These are phyloP conservation scores for Agarophyton chilense DNA, from an alignment of 23 red algal genomes.

Conservation along the genomic window DNA sequence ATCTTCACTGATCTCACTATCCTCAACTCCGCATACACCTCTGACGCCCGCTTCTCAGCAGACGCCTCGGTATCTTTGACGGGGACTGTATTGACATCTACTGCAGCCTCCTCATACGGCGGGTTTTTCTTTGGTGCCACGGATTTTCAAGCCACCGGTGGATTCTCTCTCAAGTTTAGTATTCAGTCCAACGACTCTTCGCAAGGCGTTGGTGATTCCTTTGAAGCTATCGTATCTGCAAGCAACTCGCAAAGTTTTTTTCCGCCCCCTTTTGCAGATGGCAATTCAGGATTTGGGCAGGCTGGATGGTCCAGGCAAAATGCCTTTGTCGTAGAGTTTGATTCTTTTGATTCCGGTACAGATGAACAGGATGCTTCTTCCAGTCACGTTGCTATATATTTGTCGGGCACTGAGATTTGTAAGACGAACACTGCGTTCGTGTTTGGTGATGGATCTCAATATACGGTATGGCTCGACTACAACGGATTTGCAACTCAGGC, in stretches of 20 bases:
- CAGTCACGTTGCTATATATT: conserved; percentile 48
- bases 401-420: conserved; percentile 33
- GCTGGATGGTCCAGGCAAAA: conserved; percentile 66
- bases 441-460: conserved; percentile 35
- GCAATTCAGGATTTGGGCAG: not conserved
- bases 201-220: conserved; percentile 48
- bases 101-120: conserved; percentile 17
- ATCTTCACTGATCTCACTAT: conserved; percentile 58
- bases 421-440: conserved; percentile 24
- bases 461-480: conserved; percentile 70
- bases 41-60: conserved; percentile 31
- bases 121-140: conserved; percentile 66
- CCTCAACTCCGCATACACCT: conserved; percentile 53
- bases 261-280: conserved; percentile 30
- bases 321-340: conserved; percentile 71
- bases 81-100: conserved; percentile 35
- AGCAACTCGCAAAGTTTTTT: conserved; percentile 2
- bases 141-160: conserved; percentile 60
- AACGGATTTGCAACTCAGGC: conserved; percentile 60
- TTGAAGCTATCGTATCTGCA: conserved; percentile 54
- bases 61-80: not conserved
- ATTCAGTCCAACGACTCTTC: conserved; percentile 38
- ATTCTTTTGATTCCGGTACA: conserved; percentile 63
- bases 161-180: conserved; percentile 61
- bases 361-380: conserved; percentile 50